A percentile compares a stretch with the other conserved stretches of the same genome.
These are phyloP conservation scores for Globisporangium perplexum DNA, from an alignment of 352 stramenopile species.

Conservation along the genomic window DNA sequence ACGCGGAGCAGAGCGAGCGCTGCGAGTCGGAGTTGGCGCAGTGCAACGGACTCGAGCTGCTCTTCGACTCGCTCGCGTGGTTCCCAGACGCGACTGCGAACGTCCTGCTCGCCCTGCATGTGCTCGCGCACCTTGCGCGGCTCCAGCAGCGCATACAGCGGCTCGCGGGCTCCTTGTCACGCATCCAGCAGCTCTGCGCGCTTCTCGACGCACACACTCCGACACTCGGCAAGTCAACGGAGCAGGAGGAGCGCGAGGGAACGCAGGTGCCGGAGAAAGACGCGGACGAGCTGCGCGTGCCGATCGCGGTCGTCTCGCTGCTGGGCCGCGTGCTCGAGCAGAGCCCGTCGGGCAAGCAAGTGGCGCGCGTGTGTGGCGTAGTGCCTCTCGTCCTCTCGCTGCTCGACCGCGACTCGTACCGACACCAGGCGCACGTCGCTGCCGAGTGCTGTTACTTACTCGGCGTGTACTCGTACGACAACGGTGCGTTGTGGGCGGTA, in stretches of 20 bases:
- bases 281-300: slow-evolving; percentile 10
- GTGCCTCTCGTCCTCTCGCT: slow-evolving; percentile 25
- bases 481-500: slow-evolving; percentile 26
- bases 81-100: slow-evolving; percentile 16
- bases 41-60: slow-evolving; percentile 19
- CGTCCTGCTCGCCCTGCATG: slow-evolving; percentile 20
- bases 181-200: slow-evolving; percentile 21
- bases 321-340: slow-evolving; percentile 20
- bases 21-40: slow-evolving; percentile 27
- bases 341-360: slow-evolving; percentile 31
- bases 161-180: slow-evolving; percentile 16
- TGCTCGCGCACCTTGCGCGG: slow-evolving; percentile 23
- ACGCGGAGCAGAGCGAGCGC: slow-evolving; percentile 17
- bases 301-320: slow-evolving; percentile 11
- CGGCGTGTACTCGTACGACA: slow-evolving; percentile 46
- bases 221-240: slow-evolving; percentile 2
- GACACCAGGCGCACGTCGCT: slow-evolving; percentile 23
- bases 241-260: slow-evolving; percentile 10
- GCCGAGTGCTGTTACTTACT: slow-evolving; percentile 51
- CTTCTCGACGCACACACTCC: slow-evolving; percentile 16
- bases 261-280: slow-evolving; percentile 6
- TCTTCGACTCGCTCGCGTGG: slow-evolving; percentile 22
- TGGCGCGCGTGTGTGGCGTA: slow-evolving; percentile 21
- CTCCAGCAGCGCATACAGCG: slow-evolving; percentile 20
- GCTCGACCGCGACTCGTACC: slow-evolving; percentile 23